Percentiles rank a stretch among this genome's conserved stretches.
Conservation (phyloP, 257 asterid genomes). For the Salvia miltiorrhiza region DNA sequence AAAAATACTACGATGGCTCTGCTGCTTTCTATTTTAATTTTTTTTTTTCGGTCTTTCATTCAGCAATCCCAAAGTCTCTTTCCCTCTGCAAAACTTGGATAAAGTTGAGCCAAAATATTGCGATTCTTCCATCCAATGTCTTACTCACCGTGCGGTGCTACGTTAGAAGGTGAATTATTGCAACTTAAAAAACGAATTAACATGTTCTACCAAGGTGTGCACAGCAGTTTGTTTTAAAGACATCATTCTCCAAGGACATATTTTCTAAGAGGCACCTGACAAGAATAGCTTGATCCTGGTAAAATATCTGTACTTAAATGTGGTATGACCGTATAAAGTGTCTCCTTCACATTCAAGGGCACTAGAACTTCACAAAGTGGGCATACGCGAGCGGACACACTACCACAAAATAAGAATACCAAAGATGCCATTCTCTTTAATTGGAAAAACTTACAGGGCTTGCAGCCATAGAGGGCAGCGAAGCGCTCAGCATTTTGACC, state of each 20-base stretch:
- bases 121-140: too few species aligned
- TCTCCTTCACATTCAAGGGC: constrained; percentile 9
- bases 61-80: too few species aligned
- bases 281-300: background rate
- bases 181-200: too few species aligned
- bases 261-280: background rate
- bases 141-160: too few species aligned
- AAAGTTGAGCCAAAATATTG: too few species aligned
- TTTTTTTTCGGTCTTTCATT: too few species aligned
- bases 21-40: too few species aligned
- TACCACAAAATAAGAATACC: constrained; percentile 7
- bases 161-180: too few species aligned
- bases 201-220: too few species aligned
- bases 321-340: background rate
- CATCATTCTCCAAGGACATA: background rate
- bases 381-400: background rate
- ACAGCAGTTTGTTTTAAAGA: too few species aligned
- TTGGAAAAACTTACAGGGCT: constrained; percentile 46
- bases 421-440: background rate
- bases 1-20: too few species aligned
- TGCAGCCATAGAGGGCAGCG: constrained; percentile 69
- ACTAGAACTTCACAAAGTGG: background rate
- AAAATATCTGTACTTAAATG: background rate
- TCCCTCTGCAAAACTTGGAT: too few species aligned
- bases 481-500: constrained; percentile 97